Evolutionary conservation across 768 basidiomycete species (phyloP), one percentile per base, ranked within the genome.

Genomic region (Tulasnella sp.): DNA sequence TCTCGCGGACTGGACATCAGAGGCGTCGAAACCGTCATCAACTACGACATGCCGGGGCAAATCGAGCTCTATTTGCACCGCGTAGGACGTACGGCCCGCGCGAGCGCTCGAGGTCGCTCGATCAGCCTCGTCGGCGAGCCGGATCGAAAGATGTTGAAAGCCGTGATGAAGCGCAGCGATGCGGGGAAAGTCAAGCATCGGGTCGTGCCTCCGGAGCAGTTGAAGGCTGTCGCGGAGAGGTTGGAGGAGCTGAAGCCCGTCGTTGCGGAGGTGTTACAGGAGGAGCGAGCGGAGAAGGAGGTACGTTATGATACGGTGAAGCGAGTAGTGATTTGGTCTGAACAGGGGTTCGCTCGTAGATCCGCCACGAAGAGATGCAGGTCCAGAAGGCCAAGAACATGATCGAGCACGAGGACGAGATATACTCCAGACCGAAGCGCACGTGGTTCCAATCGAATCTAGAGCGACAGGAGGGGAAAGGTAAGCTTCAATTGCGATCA

Each of bases 381-480:
- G 77, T 99, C 34, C 89, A 85, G 75, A 99, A 98, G 79, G 93
- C 95, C 26, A 87, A 96, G 81, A 99, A 99, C 79, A 88, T 98
- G 85, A 87, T 98, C 65, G 90, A 97, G 78, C 94, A 98, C 75
- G 86, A 92, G 80, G 87, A 84, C 12, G 96, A 98, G 81, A 99
- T 99, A 76, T 92, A 88, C 79, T 89, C 92, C 26, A 84, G 95
- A 72, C 97, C 97, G 5, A 94, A 94, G 19, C 86, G 96, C 76
- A 98, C 95, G n/a, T 99, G 97, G 97, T 99, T 99, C 85, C 97
- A 98, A 81, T 88, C 85, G 9, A 83, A 84, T 72, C 91, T 90
- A 79, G 94, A 97, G 77, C 98, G 91, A 82, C 80, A 84, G 74
- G 87, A 86, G 73, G 85, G 94, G 5, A 87, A 90, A 87, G 90